These are phyloP conservation scores for Suhomyces prunicola DNA, from an alignment of 805 yeast species.

Conservation along the genomic window DNA sequence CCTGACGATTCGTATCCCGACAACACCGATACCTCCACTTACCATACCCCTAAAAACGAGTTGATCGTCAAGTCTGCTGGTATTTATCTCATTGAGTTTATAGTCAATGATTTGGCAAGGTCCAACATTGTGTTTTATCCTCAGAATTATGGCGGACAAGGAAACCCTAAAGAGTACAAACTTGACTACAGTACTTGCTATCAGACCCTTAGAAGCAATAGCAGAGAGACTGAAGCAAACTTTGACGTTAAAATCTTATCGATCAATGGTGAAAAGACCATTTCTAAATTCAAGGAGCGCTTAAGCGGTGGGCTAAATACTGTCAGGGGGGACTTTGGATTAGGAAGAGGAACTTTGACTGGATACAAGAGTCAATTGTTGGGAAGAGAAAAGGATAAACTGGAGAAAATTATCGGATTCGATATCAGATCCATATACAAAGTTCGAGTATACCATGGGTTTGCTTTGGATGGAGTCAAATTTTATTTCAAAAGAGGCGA, in stretches of 20 bases:
- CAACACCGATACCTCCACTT: constrained; percentile 21
- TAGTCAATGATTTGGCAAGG: constrained; percentile 53
- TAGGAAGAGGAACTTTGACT: constrained; percentile 35
- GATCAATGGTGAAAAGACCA: constrained; percentile 58
- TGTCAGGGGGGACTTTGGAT: constrained; percentile 37
- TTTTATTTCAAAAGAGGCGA: constrained; percentile 30
- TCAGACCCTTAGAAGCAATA: constrained; percentile 25
- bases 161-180: constrained; percentile 52
- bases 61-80: constrained; percentile 46
- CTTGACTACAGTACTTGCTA: constrained; percentile 45
- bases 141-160: constrained; percentile 51
- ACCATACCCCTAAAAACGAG: constrained; percentile 19
- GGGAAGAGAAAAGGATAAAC: constrained; percentile 24
- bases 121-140: constrained; percentile 64
- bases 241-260: constrained; percentile 54
- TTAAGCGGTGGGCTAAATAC: constrained; percentile 8
- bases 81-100: constrained; percentile 70
- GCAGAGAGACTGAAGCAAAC: constrained; percentile 22
- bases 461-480: constrained; percentile 78
- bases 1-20: constrained; percentile 14
- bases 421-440: constrained; percentile 40
- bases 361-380: constrained; percentile 39
- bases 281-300: constrained; percentile 46
- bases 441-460: constrained; percentile 69
- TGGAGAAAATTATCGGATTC: constrained; percentile 24